phyloP scores from a whole-genome alignment of 768 basidiomycete species.

The Suillus luteus region DNA sequence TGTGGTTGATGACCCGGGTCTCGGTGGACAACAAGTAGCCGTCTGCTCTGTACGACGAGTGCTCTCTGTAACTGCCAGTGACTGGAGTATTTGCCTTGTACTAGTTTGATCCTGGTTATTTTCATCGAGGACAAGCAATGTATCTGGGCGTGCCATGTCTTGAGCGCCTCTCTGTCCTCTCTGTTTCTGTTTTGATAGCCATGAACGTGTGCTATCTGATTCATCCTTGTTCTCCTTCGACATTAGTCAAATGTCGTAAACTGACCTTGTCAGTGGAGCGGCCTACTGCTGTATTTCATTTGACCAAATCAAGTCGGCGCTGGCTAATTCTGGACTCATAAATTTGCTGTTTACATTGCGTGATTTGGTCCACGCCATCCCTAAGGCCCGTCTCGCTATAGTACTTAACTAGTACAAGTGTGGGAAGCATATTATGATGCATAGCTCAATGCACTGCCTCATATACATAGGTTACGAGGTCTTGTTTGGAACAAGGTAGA shows the following conservation, averaged over 20 bases:
- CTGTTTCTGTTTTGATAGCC: not conserved
- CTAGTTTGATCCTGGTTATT: too few species aligned
- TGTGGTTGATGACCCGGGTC: not conserved
- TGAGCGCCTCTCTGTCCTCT: not conserved
- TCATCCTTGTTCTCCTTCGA: too few species aligned
- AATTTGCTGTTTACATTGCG: not conserved
- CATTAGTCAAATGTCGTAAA: too few species aligned
- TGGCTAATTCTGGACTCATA: too few species aligned
- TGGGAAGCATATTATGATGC: not conserved
- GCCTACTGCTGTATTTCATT: not conserved
- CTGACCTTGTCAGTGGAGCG: too few species aligned
- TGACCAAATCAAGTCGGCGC: not conserved
- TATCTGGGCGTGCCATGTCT: not conserved
- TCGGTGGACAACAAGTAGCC: not conserved
- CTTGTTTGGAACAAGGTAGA: not conserved
- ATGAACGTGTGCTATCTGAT: not conserved
- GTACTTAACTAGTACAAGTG: not conserved
- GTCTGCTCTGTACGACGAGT: not conserved
- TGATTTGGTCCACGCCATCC: not conserved
- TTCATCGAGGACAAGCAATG: too few species aligned
- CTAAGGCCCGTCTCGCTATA: not conserved
- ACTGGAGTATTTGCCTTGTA: not conserved
- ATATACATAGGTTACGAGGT: not conserved
- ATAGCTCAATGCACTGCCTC: too few species aligned
- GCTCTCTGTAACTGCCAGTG: not conserved